Evolutionary conservation across 2,329 filamentous ascomycete species (phyloP), one percentile per base, ranked within the genome.

Genomic region (Herpotrichia juniperi): DNA sequence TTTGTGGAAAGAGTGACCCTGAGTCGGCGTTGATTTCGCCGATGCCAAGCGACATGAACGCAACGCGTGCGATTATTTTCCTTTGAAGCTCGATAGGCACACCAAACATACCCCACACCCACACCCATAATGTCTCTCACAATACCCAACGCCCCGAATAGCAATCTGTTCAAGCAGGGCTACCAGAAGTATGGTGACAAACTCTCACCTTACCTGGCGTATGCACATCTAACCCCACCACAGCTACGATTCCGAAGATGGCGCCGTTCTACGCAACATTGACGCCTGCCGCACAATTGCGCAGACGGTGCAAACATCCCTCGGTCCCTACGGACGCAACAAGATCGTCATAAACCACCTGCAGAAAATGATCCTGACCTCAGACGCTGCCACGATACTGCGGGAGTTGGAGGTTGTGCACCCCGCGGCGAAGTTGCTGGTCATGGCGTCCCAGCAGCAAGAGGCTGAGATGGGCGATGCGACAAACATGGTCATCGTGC

Each of bases 301-400:
- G 53, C 90, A 90, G 68, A 99, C 94, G 46, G 94, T 99, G 44
- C 92, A 96, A 81, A 97, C 94, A 51, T 97, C 94, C 40, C 85
- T 99, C 30, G 96, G 94, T 46, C 94, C 94, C 54, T 97, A 96
- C 78, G 94, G 94, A 71, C 90, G 94, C 78, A 99, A 99, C 83
- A 99, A 99, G 82, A 93, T 99, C 73, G 91, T 99, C 80, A 97
- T 99, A 83, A 99, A 99, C 83, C 96, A 99, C 80, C 84, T 99
- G 58, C 91, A 96, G 78, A 99, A 99, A 84, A 97, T 99, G 94
- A 96, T 97, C 67, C 83, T 99, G 61, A 99, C 96, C 65, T 97
- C 93, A 55, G 94, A 99, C 73, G 94, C 94, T 61, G 94, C 94
- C 62, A 97, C 94, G 37, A 99, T 99, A 73, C 84, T 99, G 66